Evolutionary conservation across 768 basidiomycete genomes (phyloP), one percentile per base, ranked within the genome.

Genomic region (Gyrodon lividus): DNA sequence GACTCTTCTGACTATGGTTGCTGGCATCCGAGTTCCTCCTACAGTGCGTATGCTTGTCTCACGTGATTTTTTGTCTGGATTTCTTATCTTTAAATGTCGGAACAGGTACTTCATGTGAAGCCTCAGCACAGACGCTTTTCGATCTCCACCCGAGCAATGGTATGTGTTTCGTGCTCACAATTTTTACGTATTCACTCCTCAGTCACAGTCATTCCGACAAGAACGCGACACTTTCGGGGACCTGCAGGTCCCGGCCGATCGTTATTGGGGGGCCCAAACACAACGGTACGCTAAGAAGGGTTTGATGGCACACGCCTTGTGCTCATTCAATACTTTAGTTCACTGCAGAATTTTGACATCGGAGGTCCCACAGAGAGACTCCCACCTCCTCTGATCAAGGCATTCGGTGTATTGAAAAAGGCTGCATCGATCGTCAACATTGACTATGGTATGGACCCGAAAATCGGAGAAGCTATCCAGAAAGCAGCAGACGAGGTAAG

Each of bases 241-340:
- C 54, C 82, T 99, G 35, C 80, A 89, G 59, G 97, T 99, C 22
- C 88, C 89, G 22, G 81, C 80, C 14, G 85, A 89, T 53, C 82
- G 87, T 51, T 98, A 98, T 73, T 99, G 95, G 93, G 97, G 97
- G 53, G 95, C 95, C 16, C 97, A 98, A 72, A 99, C 97, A 13
- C 96, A 98, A 67, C 80, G 97, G 90, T 88, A 59, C 20, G 73
- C 65, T 7, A 24, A 3, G 33, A 24, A 3, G 33, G 6, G 22
- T 7, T 38, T 14, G 9, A 6, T 3, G 6, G 13, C 4, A 28
- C 31, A 16, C 24, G 20, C 10, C 41, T 16, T 39, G 24, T n/a
- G 3, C 57, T 63, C 45, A 70, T 43, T 43, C 46, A 7, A 6
- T 43, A 16, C 30, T 30, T 2, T 24, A 92, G 92, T 40, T 96